Base-by-base conservation (phyloP, 176 grass and related monocot species). In the Otatea glauca region DNA sequence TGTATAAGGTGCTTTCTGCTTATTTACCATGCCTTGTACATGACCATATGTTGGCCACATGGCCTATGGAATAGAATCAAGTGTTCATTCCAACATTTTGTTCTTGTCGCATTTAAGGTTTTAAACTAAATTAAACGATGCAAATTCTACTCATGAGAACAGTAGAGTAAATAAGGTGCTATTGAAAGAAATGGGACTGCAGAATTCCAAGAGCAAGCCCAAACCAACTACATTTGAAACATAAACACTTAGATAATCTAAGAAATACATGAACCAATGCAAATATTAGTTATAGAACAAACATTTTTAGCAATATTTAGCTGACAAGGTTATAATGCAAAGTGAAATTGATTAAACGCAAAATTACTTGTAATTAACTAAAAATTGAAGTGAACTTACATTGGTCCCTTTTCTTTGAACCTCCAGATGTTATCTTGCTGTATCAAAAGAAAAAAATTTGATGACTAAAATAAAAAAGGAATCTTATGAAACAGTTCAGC, bases 401-500 rank as follows among this genome's bases (percentile, higher is more conserved):
- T 49, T 88, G 79, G 35, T 70, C 64, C 53, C 23, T 38, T 17
- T 51, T 83, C 63, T 63, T 83, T 69, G 86, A 59, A 75, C 62
- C 81, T 70, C 72, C 79, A 70, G 86, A 83, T 70, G 75, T 27
- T 77, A 77, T 72, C 53, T 83, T 82, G 74, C 86, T 88, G 72
- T 72, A 88, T 48, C 21, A 88, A 62, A 77, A 83, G 39, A 83
- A 83, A 70, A 72, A 15, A 18, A 15, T 1, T 1, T 17, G 62
- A 60, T 82, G 25, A 82, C 9, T 76, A 82, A 69, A 61, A 17
- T 68, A 67, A 64, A 32, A 77, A 34, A 68, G 24, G 24, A 34
- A 62, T 39, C 24, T 16, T 68, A 68, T 42, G 32, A 84, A 75
- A 56, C 7, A 23, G 72, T 13, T 16, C 6, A 64, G 14, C 9